Evolutionary conservation across 2,329 filamentous ascomycete genomes (phyloP), one percentile per base, ranked within the genome.

Genomic region (Gaeumannomyces tritici): DNA sequence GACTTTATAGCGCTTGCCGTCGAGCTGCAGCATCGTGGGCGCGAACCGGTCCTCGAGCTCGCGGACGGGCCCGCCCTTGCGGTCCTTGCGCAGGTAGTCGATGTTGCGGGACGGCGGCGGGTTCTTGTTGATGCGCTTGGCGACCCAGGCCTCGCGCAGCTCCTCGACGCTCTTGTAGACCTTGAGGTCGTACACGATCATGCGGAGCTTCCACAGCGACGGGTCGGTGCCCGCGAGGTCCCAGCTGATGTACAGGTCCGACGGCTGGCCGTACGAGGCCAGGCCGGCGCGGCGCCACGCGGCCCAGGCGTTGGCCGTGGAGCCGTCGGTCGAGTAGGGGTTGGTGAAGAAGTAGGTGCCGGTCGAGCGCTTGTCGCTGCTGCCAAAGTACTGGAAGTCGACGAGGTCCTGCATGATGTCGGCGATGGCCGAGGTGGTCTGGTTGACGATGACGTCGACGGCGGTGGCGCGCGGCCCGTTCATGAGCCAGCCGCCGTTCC

Each of bases 181-280:
- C n/a, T 70, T 67, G 12, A 68, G 69, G 64, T 76, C 72, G 15
- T 77, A 79, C 0, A 80, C 74, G 60, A 78, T 74, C 2, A 75
- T 76, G 63, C 74, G 76, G 42, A 80, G 65, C 6, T 69, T 73
- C 66, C 77, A 80, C 5, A 73, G 68, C 5, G 72, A 73, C 5
- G 74, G 67, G 67, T 80, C 77, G 2, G 75, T 77, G 24, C 79
- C 78, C 1, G 74, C 73, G 57, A 72, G 71, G 63, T 81, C 75
- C 13, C 79, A 67, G 26, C 78, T 65, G 8, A 79, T 70, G 65
- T 75, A 81, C 60, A 81, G 75, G 66, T 79, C 78, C 3, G 80
- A 65, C 0, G 78, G 78, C 12, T 72, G 73, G 62, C 80, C 69
- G 64, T 77, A 79, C 0, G 68, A 67, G 0, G 76, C 73, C 2